A percentile compares a stretch with the other conserved stretches of the same genome.
phyloP scores from a whole-genome alignment of 2,329 filamentous ascomycete species.

The Mollisia scopiformis region DNA sequence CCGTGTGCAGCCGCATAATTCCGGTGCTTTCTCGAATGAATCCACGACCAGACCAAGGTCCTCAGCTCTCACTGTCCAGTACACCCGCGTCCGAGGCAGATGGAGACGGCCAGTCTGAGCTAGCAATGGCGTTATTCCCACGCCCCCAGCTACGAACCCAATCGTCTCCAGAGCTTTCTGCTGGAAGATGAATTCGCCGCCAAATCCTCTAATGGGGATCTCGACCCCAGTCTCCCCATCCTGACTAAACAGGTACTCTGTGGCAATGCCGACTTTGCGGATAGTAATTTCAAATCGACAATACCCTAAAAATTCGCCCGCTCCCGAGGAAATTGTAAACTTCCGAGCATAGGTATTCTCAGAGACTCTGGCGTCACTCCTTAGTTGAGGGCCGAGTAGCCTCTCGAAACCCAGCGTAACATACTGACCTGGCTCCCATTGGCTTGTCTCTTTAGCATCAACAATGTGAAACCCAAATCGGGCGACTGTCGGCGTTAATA shows the following conservation, averaged over 20 bases:
- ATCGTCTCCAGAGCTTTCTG: background rate
- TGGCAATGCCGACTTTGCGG: background rate
- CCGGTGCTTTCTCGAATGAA: constrained; percentile 3
- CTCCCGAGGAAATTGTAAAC: constrained; percentile 1
- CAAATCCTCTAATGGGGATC: constrained; percentile 1
- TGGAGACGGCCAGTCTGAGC: background rate
- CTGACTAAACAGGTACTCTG: constrained; percentile 1
- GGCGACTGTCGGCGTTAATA: constrained; percentile 1
- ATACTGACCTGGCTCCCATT: constrained; percentile 6
- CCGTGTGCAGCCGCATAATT: background rate
- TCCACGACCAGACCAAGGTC: constrained; percentile 6
- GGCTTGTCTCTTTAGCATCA: background rate
- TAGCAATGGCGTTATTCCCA: constrained; percentile 4
- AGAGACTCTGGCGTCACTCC: background rate
- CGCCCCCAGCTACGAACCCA: constrained; percentile 1
- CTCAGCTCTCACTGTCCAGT: background rate
- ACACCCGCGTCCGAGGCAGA: background rate
- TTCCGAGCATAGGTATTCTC: constrained; percentile 2
- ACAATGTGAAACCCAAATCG: background rate
- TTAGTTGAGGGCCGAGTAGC: background rate
- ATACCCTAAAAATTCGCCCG: constrained; percentile 2
- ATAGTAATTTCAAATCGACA: constrained; percentile 4
- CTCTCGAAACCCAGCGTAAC: background rate
- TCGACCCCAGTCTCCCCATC: background rate
- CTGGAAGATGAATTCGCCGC: background rate